Base-by-base conservation (phyloP, 805 yeast genomes). In the Cyberlindnera euphorbiae region DNA sequence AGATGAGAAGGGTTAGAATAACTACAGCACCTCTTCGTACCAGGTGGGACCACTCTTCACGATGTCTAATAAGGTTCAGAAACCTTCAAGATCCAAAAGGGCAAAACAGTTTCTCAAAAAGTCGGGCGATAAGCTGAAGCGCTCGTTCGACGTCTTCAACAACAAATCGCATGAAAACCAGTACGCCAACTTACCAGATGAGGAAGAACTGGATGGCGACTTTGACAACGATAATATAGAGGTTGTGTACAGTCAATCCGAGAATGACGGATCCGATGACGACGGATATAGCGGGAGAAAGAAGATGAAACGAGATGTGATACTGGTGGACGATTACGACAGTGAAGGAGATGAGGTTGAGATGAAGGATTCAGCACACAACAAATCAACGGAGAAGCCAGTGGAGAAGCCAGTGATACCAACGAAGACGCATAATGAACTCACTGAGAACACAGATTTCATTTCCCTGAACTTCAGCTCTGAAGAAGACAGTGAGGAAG, bases 401-500 rank as follows among this genome's bases (percentile, higher is more conserved):
- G 17, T 10, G 13, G 30, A 19, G 4, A 13, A 17, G 21, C 13
- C 4, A 4, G 11, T 3, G 8, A 17, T 13, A 26, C 17, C 17
- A 25, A 14, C 13, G 9, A 13, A 14, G 16, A 16, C 10, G 27
- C 37, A 31, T 9, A 58, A 62, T 36, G 62, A 55, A 12, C 48
- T 66, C 17, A 63, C 57, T 6, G 58, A 55, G 5, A 67, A 67
- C 38, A 58, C 51, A 6, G 74, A 69, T 38, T 69, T 63, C 44
- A 69, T 69, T 26, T 63, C 69, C 4, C 53, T 69, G 30, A 54
- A 53, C 16, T 58, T 59, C 37, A 45, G 53, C 17, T 65, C 63
- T 13, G 55, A 59, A 12, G 47, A 35, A 5, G 44, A 42, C 8
- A 39, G 36, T 8, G 46, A 48, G 2, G 28, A 35, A 4, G 45